Evolutionary conservation across 176 grass and related monocot species (phyloP).

Genomic region (Rhipidocladum racemiflorum): DNA sequence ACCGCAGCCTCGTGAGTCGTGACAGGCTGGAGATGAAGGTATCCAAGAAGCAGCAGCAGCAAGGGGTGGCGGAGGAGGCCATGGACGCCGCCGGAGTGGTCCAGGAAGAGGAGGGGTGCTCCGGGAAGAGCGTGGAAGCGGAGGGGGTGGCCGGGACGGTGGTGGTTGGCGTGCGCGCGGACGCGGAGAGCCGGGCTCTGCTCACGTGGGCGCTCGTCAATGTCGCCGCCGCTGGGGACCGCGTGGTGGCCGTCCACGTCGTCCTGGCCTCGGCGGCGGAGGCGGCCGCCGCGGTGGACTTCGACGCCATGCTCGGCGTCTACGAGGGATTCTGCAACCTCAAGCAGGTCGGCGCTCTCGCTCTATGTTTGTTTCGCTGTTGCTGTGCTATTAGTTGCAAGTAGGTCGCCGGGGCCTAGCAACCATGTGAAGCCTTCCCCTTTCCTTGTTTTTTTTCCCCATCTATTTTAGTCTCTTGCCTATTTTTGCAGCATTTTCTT

Average conservation of each 20-base stretch:
- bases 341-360: constrained; percentile 63
- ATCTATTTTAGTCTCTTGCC: not conserved
- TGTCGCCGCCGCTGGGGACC: constrained; percentile 55
- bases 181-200: constrained; percentile 69
- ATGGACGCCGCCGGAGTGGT: constrained; percentile 7
- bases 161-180: constrained; percentile 67
- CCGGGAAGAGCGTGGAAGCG: not conserved
- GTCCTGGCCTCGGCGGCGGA: constrained; percentile 35
- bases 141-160: constrained; percentile 41
- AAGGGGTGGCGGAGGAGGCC: not conserved
- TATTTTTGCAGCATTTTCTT: not conserved
- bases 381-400: not conserved
- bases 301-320: constrained; percentile 82
- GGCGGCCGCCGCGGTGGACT: constrained; percentile 45
- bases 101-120: not conserved
- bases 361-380: not conserved
- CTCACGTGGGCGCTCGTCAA: constrained; percentile 94
- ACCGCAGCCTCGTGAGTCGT: not conserved
- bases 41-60: constrained; percentile 1
- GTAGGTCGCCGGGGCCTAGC: not conserved
- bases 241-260: constrained; percentile 81
- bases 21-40: constrained; percentile 32
- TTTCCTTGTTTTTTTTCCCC: not conserved
- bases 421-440: constrained; percentile 11
- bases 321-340: constrained; percentile 91